Evolutionary conservation across 306 rosid species (phyloP).

Genomic region (Abrus precatorius): DNA sequence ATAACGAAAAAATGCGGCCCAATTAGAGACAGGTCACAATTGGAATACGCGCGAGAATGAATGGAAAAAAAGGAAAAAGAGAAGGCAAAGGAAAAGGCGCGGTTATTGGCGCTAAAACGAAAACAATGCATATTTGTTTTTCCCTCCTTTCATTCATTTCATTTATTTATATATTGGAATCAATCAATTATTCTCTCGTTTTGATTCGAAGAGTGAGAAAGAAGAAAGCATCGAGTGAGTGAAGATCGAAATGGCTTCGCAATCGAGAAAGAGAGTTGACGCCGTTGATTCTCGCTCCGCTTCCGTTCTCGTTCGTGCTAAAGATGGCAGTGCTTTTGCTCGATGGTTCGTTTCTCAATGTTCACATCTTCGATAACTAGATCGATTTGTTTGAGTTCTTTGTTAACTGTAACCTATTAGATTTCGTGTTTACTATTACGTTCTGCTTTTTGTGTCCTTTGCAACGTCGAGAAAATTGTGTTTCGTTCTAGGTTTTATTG

Average conservation of each 20-base stretch:
- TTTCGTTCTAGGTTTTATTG: background rate
- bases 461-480: too few species aligned
- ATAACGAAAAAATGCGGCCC: background rate
- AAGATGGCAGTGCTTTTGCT: conserved; percentile 92
- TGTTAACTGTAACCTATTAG: background rate
- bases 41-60: background rate
- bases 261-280: conserved; percentile 77
- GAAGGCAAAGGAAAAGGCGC: conserved; percentile 14
- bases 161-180: background rate
- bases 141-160: conserved; percentile 34
- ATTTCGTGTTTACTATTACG: background rate
- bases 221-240: background rate
- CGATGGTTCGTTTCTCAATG: conserved; percentile 58
- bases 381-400: background rate
- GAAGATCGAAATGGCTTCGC: conserved; percentile 40
- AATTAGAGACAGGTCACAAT: background rate
- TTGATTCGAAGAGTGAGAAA: too few species aligned
- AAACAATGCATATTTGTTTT: background rate
- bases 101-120: conserved; percentile 39
- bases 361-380: background rate
- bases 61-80: conserved; percentile 4
- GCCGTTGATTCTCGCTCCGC: conserved; percentile 60
- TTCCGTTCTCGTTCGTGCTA: conserved; percentile 71
- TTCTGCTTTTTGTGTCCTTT: background rate
- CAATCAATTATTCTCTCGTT: too few species aligned